Conservation (phyloP, 2,329 filamentous ascomycete species). For the Hymenoscyphus occultus region DNA sequence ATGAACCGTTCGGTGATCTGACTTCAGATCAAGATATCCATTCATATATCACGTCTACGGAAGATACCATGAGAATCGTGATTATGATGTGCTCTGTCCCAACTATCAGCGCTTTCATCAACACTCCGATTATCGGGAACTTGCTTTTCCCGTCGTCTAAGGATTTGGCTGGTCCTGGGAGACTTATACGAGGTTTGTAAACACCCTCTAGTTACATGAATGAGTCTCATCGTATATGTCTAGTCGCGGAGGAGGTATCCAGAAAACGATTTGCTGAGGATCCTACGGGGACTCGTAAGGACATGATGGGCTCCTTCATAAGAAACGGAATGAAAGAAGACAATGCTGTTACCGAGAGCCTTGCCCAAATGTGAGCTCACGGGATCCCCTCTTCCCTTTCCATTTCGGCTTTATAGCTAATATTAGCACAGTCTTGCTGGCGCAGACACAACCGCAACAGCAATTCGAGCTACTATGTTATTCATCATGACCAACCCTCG, state of each 20-base stretch:
- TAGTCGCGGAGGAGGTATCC: constrained; percentile 43
- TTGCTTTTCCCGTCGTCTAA: constrained; percentile 42
- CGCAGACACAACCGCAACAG: neutral
- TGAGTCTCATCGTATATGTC: neutral
- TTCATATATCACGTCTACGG: constrained; percentile 50
- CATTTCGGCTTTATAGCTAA: neutral
- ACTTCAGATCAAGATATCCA: constrained; percentile 15
- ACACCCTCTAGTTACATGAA: neutral
- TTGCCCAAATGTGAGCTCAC: neutral
- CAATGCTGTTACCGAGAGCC: constrained; percentile 19
- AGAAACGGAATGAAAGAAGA: constrained; percentile 24
- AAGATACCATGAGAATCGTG: constrained; percentile 8
- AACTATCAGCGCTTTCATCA: constrained; percentile 42
- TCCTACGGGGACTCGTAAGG: constrained; percentile 41
- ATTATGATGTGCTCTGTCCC: constrained; percentile 36
- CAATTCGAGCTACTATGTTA: neutral
- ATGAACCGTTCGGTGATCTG: constrained; percentile 31
- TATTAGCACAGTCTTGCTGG: neutral
- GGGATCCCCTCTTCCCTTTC: neutral
- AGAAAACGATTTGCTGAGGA: constrained; percentile 45
- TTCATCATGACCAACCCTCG: neutral
- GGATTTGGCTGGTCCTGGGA: constrained; percentile 40
- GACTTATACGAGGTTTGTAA: constrained; percentile 45
- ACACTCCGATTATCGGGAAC: constrained; percentile 42
- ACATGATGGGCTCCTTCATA: constrained; percentile 53